These are phyloP conservation scores for Penicillium robsamsonii DNA, from an alignment of 495 filamentous ascomycete genomes.

Conservation along the genomic window DNA sequence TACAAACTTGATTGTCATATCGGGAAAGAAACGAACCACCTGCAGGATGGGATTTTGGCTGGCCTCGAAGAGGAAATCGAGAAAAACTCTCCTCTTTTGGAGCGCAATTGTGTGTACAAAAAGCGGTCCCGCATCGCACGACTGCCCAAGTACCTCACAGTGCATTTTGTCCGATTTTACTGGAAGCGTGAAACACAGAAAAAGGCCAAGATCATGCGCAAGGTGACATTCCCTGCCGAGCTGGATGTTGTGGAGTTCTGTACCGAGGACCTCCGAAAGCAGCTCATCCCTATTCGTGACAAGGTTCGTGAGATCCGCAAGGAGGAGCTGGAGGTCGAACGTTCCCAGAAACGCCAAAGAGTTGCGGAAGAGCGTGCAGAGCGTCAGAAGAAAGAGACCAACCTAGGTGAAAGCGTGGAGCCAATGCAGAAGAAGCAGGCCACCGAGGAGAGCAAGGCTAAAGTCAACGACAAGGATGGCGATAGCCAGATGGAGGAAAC, in stretches of 20 bases:
- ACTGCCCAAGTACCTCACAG: conserved; percentile 89
- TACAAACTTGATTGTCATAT: conserved; percentile 97
- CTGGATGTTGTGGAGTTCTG: conserved; percentile 94
- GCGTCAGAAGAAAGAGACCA: conserved; percentile 43
- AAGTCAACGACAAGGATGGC: conserved; percentile 55
- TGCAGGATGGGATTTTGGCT: conserved; percentile 79
- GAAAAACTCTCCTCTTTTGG: conserved; percentile 78
- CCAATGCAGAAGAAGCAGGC: conserved; percentile 53
- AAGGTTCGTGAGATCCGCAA: conserved; percentile 94
- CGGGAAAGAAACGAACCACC: conserved; percentile 76
- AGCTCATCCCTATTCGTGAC: conserved; percentile 85
- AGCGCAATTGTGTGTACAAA: conserved; percentile 76
- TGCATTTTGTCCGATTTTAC: conserved; percentile 97
- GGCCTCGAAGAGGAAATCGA: conserved; percentile 86
- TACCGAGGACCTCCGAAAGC: conserved; percentile 78
- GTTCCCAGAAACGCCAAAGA: conserved; percentile 84
- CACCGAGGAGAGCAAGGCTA: conserved; percentile 52
- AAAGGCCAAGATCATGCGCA: conserved; percentile 99
- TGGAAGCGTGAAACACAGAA: conserved; percentile 93
- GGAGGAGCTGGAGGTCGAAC: conserved; percentile 86
- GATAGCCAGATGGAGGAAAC: conserved; percentile 72
- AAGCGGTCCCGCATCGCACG: conserved; percentile 86
- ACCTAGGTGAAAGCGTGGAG: conserved; percentile 34
- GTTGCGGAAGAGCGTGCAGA: conserved; percentile 62
- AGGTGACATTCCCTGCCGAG: conserved; percentile 92